Evolutionary conservation across 768 basidiomycete genomes (phyloP).

Genomic region (Tulasnella sp.): DNA sequence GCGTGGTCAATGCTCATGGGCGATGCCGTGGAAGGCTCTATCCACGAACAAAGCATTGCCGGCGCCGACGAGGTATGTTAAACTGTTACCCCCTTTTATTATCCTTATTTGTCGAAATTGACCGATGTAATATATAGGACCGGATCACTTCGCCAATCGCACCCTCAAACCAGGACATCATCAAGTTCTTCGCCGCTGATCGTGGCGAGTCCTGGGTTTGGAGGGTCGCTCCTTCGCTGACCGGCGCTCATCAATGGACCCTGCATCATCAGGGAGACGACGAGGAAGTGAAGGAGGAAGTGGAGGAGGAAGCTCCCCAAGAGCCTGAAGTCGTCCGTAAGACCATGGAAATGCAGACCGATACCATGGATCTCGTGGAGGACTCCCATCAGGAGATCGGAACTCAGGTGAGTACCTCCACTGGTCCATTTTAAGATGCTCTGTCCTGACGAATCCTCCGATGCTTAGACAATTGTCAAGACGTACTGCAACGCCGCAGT

Average conservation of each 20-base stretch:
- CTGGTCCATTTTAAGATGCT: too few species aligned
- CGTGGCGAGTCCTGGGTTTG: neutral
- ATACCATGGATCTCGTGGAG: too few species aligned
- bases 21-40: constrained; percentile 6
- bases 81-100: neutral
- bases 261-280: neutral
- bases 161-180: neutral
- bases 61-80: neutral
- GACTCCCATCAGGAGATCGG: too few species aligned
- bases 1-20: constrained; percentile 10
- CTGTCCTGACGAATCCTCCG: too few species aligned
- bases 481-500: too few species aligned
- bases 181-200: neutral
- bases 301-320: too few species aligned
- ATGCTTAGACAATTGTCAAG: too few species aligned
- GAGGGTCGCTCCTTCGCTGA: neutral
- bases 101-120: neutral
- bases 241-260: constrained; percentile 4
- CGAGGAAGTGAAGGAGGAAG: too few species aligned
- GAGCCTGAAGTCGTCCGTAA: too few species aligned
- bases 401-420: too few species aligned
- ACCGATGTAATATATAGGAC: neutral
- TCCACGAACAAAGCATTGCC: neutral
- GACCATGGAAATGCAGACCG: too few species aligned
- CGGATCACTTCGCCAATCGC: neutral